A percentile compares a stretch with the other conserved stretches of the same genome.
Conservation (phyloP, 1,284 basidiomycete genomes). For the Rhodotorula sp. region DNA sequence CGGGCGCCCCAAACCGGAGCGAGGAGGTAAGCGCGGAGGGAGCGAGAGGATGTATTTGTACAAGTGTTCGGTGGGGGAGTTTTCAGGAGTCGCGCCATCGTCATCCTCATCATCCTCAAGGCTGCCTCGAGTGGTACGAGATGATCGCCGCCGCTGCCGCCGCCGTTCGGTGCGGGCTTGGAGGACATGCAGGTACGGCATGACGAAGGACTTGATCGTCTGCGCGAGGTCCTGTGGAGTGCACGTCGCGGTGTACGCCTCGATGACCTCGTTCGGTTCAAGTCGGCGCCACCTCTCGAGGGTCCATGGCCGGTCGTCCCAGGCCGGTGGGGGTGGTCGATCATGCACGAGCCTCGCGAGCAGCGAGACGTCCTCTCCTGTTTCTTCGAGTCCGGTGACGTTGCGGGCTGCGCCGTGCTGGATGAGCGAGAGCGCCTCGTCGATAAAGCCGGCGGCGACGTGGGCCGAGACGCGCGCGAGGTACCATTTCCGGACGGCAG, state of each 20-base stretch:
- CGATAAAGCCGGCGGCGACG: conserved; percentile 70
- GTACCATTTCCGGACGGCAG: conserved; percentile 71
- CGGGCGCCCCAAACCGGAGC: background rate
- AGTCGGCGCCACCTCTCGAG: conserved; percentile 68
- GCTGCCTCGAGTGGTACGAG: conserved; percentile 43
- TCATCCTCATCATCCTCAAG: too few relatives aligned
- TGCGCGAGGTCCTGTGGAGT: conserved; percentile 63
- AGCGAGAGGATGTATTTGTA: conserved; percentile 68
- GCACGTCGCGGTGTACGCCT: conserved; percentile 71
- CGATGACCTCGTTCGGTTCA: conserved; percentile 63
- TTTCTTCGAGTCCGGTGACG: conserved; percentile 71
- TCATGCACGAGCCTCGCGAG: conserved; percentile 83
- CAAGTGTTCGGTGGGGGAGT: conserved; percentile 58
- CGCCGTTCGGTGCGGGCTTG: conserved; percentile 70
- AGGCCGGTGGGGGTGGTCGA: conserved; percentile 51
- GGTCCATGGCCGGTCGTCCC: conserved; percentile 58
- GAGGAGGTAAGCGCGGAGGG: background rate
- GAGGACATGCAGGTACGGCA: conserved; percentile 86
- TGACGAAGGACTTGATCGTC: conserved; percentile 71
- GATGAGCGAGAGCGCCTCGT: conserved; percentile 70
- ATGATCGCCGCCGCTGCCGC: conserved; percentile 63
- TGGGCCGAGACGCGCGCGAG: conserved; percentile 58
- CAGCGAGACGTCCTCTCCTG: conserved; percentile 85
- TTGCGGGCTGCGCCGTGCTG: conserved; percentile 81
- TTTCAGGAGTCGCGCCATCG: too few relatives aligned